Evolutionary conservation across 495 filamentous ascomycete species (phyloP), one percentile per base, ranked within the genome.

Genomic region (Hypoxylon crocopeplum): DNA sequence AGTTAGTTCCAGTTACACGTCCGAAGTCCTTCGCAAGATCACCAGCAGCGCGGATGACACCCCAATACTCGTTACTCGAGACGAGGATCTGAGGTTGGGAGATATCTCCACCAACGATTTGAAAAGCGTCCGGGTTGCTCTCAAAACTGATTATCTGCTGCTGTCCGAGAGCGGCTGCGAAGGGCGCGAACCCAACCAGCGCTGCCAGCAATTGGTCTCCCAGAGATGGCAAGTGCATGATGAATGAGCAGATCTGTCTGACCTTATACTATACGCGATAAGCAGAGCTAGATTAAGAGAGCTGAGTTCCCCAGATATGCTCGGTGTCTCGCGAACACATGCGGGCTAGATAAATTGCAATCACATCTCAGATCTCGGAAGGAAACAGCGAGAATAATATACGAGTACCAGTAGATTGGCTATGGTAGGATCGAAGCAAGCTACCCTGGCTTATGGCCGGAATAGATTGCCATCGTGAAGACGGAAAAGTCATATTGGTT

Each of bases 21-120:
- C 85, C 83, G 72, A 92, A 89, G 73, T 92, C 89, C n/a, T 75
- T 68, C 0, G 87, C 82, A 1, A 92, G 76, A 62, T 88, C 85
- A 19, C 81, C 73, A 7, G 83, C 85, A 7, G 86, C 89, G 30
- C 87, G 80, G 45, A 89, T 80, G 15, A 91, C 85, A 34, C 86
- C 88, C 62, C 79, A 82, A 72, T 79, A 89, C 58, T 92, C 88
- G 36, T 79, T 72, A 25, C 61, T 69, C 34, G 81, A 80, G 22
- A 83, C 71, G 16, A 82, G 69, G 30, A 86, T 79, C 64, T 82
- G 79, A 12, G 78, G 74, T 37, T 70, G 61, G 11, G 72, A 57
- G 11, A 82, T 72, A 5, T 45, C 34, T 7, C 75, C 78, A 33
- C 79, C 79, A 5, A 73, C 75, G 47, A 84, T 59, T 62, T 80